Evolutionary conservation across 192 early-diverging fungal genomes (phyloP).

Genomic region (Coemansia sp.): DNA sequence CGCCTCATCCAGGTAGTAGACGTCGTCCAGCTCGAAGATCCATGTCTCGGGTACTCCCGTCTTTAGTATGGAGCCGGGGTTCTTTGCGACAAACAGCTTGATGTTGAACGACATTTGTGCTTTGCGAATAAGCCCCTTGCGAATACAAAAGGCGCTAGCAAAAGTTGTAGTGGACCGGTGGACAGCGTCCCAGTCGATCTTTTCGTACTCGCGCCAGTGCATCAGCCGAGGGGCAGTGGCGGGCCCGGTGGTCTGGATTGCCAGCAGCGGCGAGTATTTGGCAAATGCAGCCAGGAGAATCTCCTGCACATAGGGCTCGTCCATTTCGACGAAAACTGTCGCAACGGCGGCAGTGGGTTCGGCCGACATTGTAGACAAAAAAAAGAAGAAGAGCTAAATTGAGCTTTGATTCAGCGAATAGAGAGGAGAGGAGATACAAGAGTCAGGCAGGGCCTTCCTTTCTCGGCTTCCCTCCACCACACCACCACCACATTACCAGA

Average conservation of each 20-base stretch:
- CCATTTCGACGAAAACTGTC: conserved; percentile 47
- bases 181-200: conserved; percentile 58
- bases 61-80: conserved; percentile 56
- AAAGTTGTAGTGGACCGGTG: conserved; percentile 34
- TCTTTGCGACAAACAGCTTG: conserved; percentile 57
- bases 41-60: conserved; percentile 61
- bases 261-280: conserved; percentile 21
- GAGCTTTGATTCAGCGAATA: not conserved
- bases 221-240: conserved; percentile 12
- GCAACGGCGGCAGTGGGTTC: not conserved
- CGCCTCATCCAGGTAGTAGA: conserved; percentile 67
- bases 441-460: not conserved
- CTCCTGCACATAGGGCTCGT: conserved; percentile 54
- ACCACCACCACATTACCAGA: too few species aligned
- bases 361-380: conserved; percentile 3
- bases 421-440: not conserved
- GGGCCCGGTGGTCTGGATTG: not conserved
- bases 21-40: conserved; percentile 62
- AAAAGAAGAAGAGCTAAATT: not conserved
- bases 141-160: conserved; percentile 62
- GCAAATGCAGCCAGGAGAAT: conserved; percentile 25
- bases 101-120: conserved; percentile 65
- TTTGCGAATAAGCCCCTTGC: conserved; percentile 68
- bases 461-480: too few species aligned
- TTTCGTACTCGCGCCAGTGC: conserved; percentile 69